Evolutionary conservation across 2,329 filamentous ascomycete species (phyloP), one percentile per base, ranked within the genome.

Genomic region (Diplocarpon mali): DNA sequence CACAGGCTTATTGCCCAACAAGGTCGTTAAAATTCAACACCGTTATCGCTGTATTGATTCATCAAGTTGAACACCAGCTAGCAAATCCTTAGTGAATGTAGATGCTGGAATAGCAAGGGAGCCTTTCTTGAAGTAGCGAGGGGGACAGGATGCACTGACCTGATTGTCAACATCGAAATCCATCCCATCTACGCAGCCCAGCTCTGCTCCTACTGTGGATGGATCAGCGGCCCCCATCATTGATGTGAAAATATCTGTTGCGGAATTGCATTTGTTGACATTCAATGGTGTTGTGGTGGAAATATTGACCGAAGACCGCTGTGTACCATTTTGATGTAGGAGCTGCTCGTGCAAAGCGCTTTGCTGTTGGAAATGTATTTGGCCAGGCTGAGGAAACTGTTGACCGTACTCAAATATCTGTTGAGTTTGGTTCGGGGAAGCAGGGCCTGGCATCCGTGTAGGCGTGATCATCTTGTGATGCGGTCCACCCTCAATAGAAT

Each of bases 121-220:
- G 20, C 20, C 7, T 24, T 24, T 3, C 7, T 24, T 24, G 20
- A 24, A 24, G 4, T 24, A 3, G 20, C 7, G 4, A n/a, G 20
- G 20, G 20, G 20, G 20, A 24, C 7, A 7, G 20, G 7, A 24
- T 4, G 20, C 20, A 24, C 20, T 24, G 20, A 24, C 46, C 2
- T 62, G 52, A 50, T 69, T 69, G 40, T 66, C 60, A n/a, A 69
- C 65, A 16, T 65, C 60, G 43, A 65, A 70, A 32, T 69, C 62
- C 43, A 61, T 59, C 8, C 56, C 60, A 3, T 59, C 53, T 27
- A 56, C 44, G 44, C 66, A 70, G 16, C 66, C 66, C 4, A 70
- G 54, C 8, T 67, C 65, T 13, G 54, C 53, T 34, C 66, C 65
- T 6, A 70, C 53, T 9, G 50, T 48, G 12, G 64, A 60, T 6